These are phyloP conservation scores for Eimeria necatrix DNA, from an alignment of 169 alveolate genomes.

Conservation along the genomic window DNA sequence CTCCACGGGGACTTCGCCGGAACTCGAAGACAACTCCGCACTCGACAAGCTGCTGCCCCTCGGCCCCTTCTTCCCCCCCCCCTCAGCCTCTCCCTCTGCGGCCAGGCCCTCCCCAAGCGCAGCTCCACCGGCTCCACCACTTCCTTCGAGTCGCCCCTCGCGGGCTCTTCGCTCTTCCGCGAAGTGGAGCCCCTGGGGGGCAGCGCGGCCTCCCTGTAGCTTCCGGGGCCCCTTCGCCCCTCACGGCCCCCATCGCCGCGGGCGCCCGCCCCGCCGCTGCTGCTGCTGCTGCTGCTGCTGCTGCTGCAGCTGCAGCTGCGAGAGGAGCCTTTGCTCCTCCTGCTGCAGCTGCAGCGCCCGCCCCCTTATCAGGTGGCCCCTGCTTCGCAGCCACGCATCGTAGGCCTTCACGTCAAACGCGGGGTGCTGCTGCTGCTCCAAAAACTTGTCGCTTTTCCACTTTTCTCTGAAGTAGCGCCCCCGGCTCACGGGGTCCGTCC, in stretches of 20 bases:
- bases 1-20: constrained; percentile 36
- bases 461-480: constrained; percentile 74
- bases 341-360: constrained; percentile 77
- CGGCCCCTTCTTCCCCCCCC: background rate
- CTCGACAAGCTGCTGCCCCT: constrained; percentile 13
- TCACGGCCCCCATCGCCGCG: background rate
- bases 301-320: constrained; percentile 28
- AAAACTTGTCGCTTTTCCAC: constrained; percentile 72
- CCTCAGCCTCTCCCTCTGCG: background rate
- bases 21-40: constrained; percentile 13
- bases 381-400: constrained; percentile 75
- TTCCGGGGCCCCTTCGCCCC: background rate
- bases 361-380: constrained; percentile 78
- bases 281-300: constrained; percentile 30
- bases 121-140: constrained; percentile 49
- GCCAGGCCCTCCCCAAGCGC: constrained; percentile 46
- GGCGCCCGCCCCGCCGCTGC: constrained; percentile 21
- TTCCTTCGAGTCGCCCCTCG: constrained; percentile 29
- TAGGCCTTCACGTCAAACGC: constrained; percentile 75
- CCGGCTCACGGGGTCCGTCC: constrained; percentile 73
- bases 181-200: constrained; percentile 45
- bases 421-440: constrained; percentile 65
- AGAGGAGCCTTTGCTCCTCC: constrained; percentile 77
- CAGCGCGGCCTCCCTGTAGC: constrained; percentile 48
- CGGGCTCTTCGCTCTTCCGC: background rate